These are phyloP conservation scores for Cryptococcus sp. DNA, from an alignment of 1,284 basidiomycete genomes.

Conservation along the genomic window DNA sequence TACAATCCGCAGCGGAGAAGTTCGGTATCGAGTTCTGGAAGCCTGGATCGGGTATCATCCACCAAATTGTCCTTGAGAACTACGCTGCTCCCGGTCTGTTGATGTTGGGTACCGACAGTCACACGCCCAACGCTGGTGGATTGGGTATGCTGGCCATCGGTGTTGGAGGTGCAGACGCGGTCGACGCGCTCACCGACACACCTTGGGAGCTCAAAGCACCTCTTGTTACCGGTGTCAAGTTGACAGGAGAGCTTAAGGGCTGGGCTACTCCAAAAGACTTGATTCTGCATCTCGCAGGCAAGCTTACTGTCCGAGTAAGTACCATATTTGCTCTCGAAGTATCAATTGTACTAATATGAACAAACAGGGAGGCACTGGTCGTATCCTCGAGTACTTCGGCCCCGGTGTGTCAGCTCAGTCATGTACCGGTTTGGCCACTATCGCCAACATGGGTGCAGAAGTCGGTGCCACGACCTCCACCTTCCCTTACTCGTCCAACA, in stretches of 20 bases:
- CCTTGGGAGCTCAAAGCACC: slow-evolving; percentile 99
- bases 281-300: slow-evolving; percentile 91
- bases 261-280: slow-evolving; percentile 98
- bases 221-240: slow-evolving; percentile 82
- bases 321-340: not conserved
- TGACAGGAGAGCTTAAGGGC: slow-evolving; percentile 82
- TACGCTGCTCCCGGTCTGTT: slow-evolving; percentile 75
- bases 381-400: slow-evolving; percentile 96
- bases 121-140: slow-evolving; percentile 98
- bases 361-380: slow-evolving; percentile 84
- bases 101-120: slow-evolving; percentile 75
- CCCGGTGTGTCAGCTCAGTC: slow-evolving; percentile 89
- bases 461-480: slow-evolving; percentile 97
- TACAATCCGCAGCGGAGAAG: slow-evolving; percentile 91
- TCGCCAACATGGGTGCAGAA: slow-evolving; percentile 99
- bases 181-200: slow-evolving; percentile 96
- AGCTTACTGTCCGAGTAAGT: slow-evolving; percentile 85
- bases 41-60: slow-evolving; percentile 86
- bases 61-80: slow-evolving; percentile 98
- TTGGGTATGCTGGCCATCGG: slow-evolving; percentile 98
- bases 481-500: slow-evolving; percentile 90
- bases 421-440: slow-evolving; percentile 92
- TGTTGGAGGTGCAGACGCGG: slow-evolving; percentile 97
- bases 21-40: slow-evolving; percentile 91
- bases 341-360: not conserved